Base-by-base conservation (phyloP, 2,329 filamentous ascomycete species). In the Thielaviopsis ethacetica region DNA sequence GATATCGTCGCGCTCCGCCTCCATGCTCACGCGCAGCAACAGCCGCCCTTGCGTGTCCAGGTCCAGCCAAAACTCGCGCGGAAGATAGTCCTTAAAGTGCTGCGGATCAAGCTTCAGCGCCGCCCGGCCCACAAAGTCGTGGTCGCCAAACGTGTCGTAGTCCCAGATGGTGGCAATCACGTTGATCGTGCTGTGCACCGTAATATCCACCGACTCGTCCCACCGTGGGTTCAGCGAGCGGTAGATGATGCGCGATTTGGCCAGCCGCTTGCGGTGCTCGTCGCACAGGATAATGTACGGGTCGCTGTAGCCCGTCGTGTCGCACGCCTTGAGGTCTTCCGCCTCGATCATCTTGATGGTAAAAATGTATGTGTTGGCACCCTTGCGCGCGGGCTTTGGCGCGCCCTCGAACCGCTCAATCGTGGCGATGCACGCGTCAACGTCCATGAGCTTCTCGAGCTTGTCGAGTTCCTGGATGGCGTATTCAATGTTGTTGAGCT, bases 311-410 rank as follows among this genome's bases (percentile, higher is more conserved):
- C 93, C 93, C 66, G 88, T 94, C 65, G 95, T 84, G 70, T 98
- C 93, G 68, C 93, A 97, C n/a, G 93, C 89, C 71, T 97, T 97
- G 65, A 98, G 76, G 66, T 98, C 93, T 71, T 98, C 93, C 9
- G 88, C 93, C 71, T 98, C 93, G 26, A 98, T 91, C 61, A 98
- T 91, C 73, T 98, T 98, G 72, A 98, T 91, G 0, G 93, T 97
- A 71, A 98, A 98, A 59, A 96, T 91, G 68, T 95, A 97, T 68
- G 94, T 96, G 63, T 83, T 86, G 50, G 85, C 82, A 65, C 83
- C 85, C 65, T 83, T 83, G 59, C 72, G 68, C 62, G 77, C 74
- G 59, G 80, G 76, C 67, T 83, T 82, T 57, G 81, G 76, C 1
- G 87, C 84, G 9, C 88, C 88, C 26, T 88, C 82, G 62, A 86